Conservation (phyloP, 1,284 basidiomycete genomes). For the Apiotrichum gracile region DNA sequence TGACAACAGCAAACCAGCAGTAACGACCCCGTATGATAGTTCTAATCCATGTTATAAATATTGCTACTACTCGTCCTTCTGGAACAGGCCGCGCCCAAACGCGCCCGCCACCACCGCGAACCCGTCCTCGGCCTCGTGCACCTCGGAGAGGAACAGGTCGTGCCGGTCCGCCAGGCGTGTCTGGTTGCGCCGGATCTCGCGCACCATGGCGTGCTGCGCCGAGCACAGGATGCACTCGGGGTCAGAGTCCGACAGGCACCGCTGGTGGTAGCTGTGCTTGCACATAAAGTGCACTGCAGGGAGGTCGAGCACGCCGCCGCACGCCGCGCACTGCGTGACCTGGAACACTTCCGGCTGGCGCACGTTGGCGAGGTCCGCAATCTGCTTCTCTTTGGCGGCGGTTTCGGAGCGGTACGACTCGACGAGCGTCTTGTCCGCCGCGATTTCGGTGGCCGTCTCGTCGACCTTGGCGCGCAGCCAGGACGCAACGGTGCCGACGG, state of each 20-base stretch:
- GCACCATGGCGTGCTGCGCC: conserved; percentile 76
- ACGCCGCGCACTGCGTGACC: conserved; percentile 82
- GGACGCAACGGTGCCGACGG: conserved; percentile 80
- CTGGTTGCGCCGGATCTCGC: conserved; percentile 79
- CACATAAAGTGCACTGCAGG: conserved; percentile 98
- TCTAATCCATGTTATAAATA: conserved; percentile 4
- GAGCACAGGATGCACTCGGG: conserved; percentile 85
- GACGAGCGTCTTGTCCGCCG: conserved; percentile 73
- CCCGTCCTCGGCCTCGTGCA: conserved; percentile 74
- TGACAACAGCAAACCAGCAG: conserved; percentile 9
- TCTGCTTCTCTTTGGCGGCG: conserved; percentile 69
- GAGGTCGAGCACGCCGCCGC: conserved; percentile 80
- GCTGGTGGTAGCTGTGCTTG: conserved; percentile 91
- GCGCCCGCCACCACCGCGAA: conserved; percentile 74
- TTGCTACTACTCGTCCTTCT: conserved; percentile 3
- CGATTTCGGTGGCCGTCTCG: conserved; percentile 67
- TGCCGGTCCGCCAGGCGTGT: conserved; percentile 75
- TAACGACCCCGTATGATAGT: neutral
- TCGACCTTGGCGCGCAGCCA: conserved; percentile 77
- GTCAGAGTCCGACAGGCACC: conserved; percentile 76
- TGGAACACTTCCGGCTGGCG: conserved; percentile 82
- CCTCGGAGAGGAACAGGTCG: conserved; percentile 79
- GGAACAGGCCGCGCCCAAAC: conserved; percentile 63
- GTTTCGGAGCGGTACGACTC: conserved; percentile 82
- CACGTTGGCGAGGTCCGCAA: conserved; percentile 70